Conservation (phyloP, 2,329 filamentous ascomycete genomes). For the Aureobasidium sp. region DNA sequence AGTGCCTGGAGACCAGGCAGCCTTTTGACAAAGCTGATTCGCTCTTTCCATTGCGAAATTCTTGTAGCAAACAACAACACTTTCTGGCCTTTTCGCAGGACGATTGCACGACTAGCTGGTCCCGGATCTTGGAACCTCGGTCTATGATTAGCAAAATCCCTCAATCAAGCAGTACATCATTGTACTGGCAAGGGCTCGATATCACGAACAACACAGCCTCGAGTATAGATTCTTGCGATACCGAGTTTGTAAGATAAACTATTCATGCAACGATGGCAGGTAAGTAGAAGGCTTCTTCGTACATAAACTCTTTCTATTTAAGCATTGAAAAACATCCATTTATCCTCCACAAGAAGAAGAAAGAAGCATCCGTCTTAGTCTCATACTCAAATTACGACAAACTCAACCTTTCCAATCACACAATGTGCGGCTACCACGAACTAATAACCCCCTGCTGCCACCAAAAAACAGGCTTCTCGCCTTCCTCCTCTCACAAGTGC, state of each 20-base stretch:
- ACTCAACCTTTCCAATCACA: neutral
- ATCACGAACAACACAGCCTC: neutral
- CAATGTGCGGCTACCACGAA: conserved; percentile 10
- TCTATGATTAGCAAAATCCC: neutral
- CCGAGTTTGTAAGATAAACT: no score
- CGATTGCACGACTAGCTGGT: no score
- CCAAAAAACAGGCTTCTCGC: neutral
- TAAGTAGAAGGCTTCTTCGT: no score
- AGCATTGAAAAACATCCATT: no score
- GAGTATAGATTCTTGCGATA: no score
- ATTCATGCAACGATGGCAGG: no score
- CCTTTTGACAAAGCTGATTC: neutral
- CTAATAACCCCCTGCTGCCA: neutral
- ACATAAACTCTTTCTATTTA: no score
- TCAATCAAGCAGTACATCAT: neutral
- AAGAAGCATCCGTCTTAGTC: no score
- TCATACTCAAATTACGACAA: no score
- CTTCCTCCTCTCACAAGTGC: neutral
- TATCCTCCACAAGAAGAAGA: no score
- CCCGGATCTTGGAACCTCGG: neutral
- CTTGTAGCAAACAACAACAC: neutral
- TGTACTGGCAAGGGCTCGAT: neutral
- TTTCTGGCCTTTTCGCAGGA: neutral
- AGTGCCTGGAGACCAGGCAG: neutral
- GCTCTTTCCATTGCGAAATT: neutral